These are phyloP conservation scores for Rhizopus arrhizus DNA, from an alignment of 371 early-diverging fungal species.

Conservation along the genomic window DNA sequence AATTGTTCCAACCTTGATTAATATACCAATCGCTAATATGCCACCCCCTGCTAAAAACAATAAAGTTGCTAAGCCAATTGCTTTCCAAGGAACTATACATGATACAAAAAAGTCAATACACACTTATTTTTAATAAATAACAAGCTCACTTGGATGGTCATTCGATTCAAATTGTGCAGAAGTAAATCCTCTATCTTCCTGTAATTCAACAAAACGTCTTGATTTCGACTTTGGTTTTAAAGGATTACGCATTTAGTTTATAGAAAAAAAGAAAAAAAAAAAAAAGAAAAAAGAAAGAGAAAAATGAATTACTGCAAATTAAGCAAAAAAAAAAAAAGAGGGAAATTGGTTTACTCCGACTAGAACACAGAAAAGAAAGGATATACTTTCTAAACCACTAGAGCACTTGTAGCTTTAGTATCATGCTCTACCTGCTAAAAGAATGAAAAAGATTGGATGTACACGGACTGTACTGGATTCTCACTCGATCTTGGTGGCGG, in stretches of 20 bases:
- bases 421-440: too few relatives aligned
- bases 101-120: not conserved
- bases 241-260: conserved; percentile 39
- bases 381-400: not conserved
- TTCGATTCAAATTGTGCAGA: conserved; percentile 55
- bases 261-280: not conserved
- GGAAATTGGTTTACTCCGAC: too few relatives aligned
- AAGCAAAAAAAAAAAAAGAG: conserved; percentile 2
- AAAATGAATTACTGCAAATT: not conserved
- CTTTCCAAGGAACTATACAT: conserved; percentile 64
- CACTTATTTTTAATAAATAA: not conserved
- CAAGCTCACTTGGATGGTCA: conserved; percentile 38
- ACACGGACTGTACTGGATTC: too few relatives aligned
- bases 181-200: conserved; percentile 56
- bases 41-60: conserved; percentile 53
- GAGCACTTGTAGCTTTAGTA: too few relatives aligned
- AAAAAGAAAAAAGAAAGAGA: not conserved
- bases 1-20: conserved; percentile 58
- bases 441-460: too few relatives aligned
- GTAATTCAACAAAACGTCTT: conserved; percentile 39
- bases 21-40: conserved; percentile 58
- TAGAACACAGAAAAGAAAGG: too few relatives aligned
- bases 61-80: conserved; percentile 57
- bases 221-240: conserved; percentile 37
- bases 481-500: too few relatives aligned